These are phyloP conservation scores for Shiraia bambusicola DNA, from an alignment of 2,329 filamentous ascomycete species.

Conservation along the genomic window DNA sequence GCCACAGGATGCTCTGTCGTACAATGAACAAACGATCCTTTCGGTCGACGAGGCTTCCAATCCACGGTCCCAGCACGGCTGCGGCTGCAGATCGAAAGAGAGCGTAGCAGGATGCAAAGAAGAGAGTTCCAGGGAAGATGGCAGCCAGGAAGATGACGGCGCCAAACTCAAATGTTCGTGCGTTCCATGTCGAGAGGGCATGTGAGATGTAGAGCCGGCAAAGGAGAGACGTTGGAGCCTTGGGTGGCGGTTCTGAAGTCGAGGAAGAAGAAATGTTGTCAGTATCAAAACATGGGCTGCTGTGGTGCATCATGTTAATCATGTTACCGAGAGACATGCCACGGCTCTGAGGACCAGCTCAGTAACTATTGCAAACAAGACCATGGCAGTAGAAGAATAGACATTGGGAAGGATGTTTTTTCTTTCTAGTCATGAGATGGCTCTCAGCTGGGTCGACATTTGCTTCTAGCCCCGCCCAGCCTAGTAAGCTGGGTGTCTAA, in stretches of 20 bases:
- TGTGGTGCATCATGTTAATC: conserved; percentile 4
- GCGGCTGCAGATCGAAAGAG: conserved; percentile 60
- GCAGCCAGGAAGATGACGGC: conserved; percentile 52
- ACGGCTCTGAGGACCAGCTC: neutral
- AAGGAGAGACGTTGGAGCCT: conserved; percentile 19
- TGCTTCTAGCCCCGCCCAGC: too few species aligned
- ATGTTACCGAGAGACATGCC: neutral
- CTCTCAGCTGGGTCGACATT: conserved; percentile 8
- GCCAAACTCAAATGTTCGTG: conserved; percentile 52
- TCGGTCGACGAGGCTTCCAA: conserved; percentile 63
- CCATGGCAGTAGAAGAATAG: neutral
- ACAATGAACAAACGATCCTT: conserved; percentile 46
- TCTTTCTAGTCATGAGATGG: conserved; percentile 17
- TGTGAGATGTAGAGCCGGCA: conserved; percentile 50
- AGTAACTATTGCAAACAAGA: conserved; percentile 6
- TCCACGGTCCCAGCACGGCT: conserved; percentile 58
- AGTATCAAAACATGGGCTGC: conserved; percentile 2
- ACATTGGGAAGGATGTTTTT: neutral
- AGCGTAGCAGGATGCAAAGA: conserved; percentile 70
- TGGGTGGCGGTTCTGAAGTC: neutral
- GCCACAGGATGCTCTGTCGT: conserved; percentile 45
- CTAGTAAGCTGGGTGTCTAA: too few species aligned
- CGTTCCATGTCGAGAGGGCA: conserved; percentile 53
- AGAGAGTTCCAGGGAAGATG: conserved; percentile 57
- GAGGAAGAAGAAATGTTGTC: conserved; percentile 2